Conservation (phyloP, 768 basidiomycete species). For the Leccinum aurantiacum region DNA sequence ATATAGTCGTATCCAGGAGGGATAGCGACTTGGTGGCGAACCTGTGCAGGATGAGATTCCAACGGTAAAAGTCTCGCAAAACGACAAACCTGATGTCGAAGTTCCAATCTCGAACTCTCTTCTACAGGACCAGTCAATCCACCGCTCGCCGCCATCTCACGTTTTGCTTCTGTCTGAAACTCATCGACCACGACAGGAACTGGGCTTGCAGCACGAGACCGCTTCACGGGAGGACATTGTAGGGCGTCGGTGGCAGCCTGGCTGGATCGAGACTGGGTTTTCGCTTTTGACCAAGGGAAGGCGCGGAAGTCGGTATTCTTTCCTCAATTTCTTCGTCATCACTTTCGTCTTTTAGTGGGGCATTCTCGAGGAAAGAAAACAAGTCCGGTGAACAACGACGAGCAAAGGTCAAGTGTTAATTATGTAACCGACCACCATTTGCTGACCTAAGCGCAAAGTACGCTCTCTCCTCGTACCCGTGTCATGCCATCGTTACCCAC, state of each 20-base stretch:
- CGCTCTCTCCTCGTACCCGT: no score
- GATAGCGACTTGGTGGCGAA: slow-evolving; percentile 94
- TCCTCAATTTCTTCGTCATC: slow-evolving; percentile 22
- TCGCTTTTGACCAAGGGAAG: slow-evolving; percentile 22
- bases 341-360: slow-evolving; percentile 26
- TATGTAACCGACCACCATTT: no score
- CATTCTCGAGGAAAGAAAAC: slow-evolving; percentile 31
- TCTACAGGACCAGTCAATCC: slow-evolving; percentile 79
- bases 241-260: slow-evolving; percentile 12
- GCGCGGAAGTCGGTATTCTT: neutral
- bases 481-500: no score
- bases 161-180: slow-evolving; percentile 90
- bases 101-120: slow-evolving; percentile 66
- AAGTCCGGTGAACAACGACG: slow-evolving; percentile 22
- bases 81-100: slow-evolving; percentile 66
- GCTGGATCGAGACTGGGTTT: slow-evolving; percentile 21
- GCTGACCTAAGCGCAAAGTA: no score
- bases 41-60: slow-evolving; percentile 43
- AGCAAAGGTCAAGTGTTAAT: neutral
- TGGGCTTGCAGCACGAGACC: slow-evolving; percentile 57
- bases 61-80: neutral
- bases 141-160: slow-evolving; percentile 86
- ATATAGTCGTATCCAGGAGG: slow-evolving; percentile 90
- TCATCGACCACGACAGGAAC: slow-evolving; percentile 86
- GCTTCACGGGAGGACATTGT: slow-evolving; percentile 49